Evolutionary conservation across 2,329 filamentous ascomycete genomes (phyloP), one percentile per base, ranked within the genome.

Genomic region (Atkinsonella hypoxylon): DNA sequence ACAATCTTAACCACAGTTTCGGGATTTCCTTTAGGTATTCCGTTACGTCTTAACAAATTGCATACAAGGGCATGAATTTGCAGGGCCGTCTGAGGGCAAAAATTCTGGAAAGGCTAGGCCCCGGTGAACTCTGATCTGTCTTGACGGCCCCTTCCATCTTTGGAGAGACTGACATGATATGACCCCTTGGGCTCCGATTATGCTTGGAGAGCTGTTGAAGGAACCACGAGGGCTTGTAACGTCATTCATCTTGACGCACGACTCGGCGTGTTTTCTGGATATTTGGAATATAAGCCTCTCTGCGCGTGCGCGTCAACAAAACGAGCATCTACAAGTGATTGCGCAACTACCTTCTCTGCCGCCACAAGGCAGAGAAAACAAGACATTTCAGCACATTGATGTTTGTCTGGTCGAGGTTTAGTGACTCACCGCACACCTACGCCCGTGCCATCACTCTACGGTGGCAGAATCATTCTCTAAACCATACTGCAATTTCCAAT

Each of bases 71-170:
- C 46, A 49, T 51, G 32, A 41, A 30, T 34, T 1, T 30, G 9
- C 17, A 44, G 11, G n/a, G n/a, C 15, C 36, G 43, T 45, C n/a
- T 36, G 10, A n/a, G 45, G 50, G 50, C 45, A 51, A 34, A 22
- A 45, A 32, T 15, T 48, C 13, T 20, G 13, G 7, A 2, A 38
- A 18, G 15, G 38, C 12, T 6, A 18, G 38, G 45, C 17, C 10
- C 20, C 12, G n/a, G 45, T 32, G 39, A 45, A 51, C 18, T 34
- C 44, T 20, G 31, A 57, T 54, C 55, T 50, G 48, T 56, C 59
- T 60, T 53, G 38, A 54, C 38, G 26, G 44, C 42, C 32, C 38
- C 36, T 18, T 49, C 13, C 20, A 34, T 26, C n/a, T 38, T 36
- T 31, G 22, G 22, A 34, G 40, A 17, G 22, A 18, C 43, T 32